phyloP scores from a whole-genome alignment of 2,329 filamentous ascomycete genomes.

The Cercospora sp. region DNA sequence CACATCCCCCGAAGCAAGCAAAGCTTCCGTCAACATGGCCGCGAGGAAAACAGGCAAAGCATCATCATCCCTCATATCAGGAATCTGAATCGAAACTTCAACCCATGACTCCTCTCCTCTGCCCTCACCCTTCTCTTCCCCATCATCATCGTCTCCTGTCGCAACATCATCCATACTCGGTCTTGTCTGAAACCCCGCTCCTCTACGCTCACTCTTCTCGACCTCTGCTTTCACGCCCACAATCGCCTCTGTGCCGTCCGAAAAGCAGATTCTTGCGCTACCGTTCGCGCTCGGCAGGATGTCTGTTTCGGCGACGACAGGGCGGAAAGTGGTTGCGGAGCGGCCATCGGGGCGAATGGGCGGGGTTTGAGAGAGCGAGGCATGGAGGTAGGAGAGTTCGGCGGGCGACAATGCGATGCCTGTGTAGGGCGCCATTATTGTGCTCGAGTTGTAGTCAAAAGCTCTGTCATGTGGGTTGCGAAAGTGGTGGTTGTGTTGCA shows the following conservation, averaged over 20 bases:
- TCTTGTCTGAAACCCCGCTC: slow-evolving; percentile 25
- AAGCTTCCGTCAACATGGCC: slow-evolving; percentile 83
- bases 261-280: slow-evolving; percentile 88
- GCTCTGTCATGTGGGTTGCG: not conserved
- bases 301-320: slow-evolving; percentile 83
- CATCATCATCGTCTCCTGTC: slow-evolving; percentile 40
- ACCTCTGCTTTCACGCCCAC: slow-evolving; percentile 96
- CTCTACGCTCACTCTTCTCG: slow-evolving; percentile 61
- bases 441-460: not conserved
- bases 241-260: slow-evolving; percentile 92
- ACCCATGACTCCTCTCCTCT: slow-evolving; percentile 70
- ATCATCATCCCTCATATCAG: slow-evolving; percentile 88
- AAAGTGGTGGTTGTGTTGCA: not conserved
- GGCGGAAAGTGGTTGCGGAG: slow-evolving; percentile 80
- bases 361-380: slow-evolving; percentile 74
- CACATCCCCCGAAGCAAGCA: slow-evolving; percentile 70
- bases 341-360: slow-evolving; percentile 90
- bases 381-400: slow-evolving; percentile 93
- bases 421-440: slow-evolving; percentile 58
- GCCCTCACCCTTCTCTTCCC: slow-evolving; percentile 46
- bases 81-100: slow-evolving; percentile 88
- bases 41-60: slow-evolving; percentile 81
- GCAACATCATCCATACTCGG: slow-evolving; percentile 22
- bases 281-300: slow-evolving; percentile 89
- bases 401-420: slow-evolving; percentile 81